Base-by-base conservation (phyloP, 2,329 filamentous ascomycete species). In the Penicillium sp. region DNA sequence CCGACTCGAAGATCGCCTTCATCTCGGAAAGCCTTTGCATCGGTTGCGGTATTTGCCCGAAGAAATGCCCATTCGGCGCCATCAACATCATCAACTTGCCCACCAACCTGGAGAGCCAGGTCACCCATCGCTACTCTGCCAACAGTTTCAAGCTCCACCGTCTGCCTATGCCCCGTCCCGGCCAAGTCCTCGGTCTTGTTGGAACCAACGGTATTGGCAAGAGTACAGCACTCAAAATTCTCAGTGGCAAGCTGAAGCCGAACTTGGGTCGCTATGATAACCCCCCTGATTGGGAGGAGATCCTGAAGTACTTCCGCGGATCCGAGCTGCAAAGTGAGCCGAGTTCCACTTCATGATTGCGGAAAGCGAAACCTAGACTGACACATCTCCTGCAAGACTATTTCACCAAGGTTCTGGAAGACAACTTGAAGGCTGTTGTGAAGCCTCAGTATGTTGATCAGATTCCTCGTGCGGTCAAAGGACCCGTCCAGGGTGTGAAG, bases 21-120 rank as follows among this genome's bases (percentile, higher is more conserved):
- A 95, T 98, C 66, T 97, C 91, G 58, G 93, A 98, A 73, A 83
- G 83, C 56, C 83, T 96, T 54, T 96, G 91, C 71, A 96, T 97
- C 65, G 93, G 93, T 73, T 98, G 94, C 68, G 94, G 93, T 84
- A 98, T 98, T 76, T 98, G 94, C 73, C 90, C 91, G 39, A 98
- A 98, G 79, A 97, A 97, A 73, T 98, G 93, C 72, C 93, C 93
- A 12, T 98, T 98, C 73, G 86, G 90, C 67, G 93, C 93, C 58
- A 98, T 98, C 75, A 94, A 91, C 71, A 98, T 98, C 73, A 98
- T 98, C 89, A 98, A 98, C 78, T 77, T 98, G 79, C 93, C 94
- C 61, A 98, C 93, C 70, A 98, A 98, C 75, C 86, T 98, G 72
- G 93, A 98, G 73, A 94, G 86, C 58, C 88, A 97, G 72, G 90